A percentile compares a stretch with the other conserved stretches of the same genome.
Conservation (phyloP, 495 filamentous ascomycete genomes). For the Antarctomyces pellizariae region DNA sequence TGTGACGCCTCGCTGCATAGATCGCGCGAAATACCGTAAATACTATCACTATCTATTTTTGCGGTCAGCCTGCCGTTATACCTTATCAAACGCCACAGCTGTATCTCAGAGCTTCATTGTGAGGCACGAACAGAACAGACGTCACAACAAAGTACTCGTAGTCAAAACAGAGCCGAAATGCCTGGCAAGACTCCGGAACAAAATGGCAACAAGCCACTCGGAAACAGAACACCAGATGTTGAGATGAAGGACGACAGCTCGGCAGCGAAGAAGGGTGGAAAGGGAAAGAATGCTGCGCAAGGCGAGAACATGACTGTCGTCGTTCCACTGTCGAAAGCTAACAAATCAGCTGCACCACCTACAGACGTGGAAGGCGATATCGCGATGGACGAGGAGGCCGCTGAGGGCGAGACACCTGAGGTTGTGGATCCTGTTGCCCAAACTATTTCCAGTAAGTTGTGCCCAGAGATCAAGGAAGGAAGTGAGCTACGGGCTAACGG, state of each 20-base stretch:
- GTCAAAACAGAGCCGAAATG: constrained; percentile 16
- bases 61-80: too few relatives aligned
- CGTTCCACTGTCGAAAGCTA: constrained; percentile 53
- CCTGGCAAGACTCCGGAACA: constrained; percentile 45
- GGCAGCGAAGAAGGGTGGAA: constrained; percentile 26
- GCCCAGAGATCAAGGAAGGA: too few relatives aligned
- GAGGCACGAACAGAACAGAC: not conserved
- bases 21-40: too few relatives aligned
- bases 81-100: not conserved
- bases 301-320: constrained; percentile 66
- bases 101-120: not conserved
- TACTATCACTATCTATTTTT: too few relatives aligned
- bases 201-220: constrained; percentile 46
- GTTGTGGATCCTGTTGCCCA: constrained; percentile 44
- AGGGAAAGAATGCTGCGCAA: constrained; percentile 39
- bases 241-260: constrained; percentile 62
- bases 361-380: constrained; percentile 51
- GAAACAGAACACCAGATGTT: constrained; percentile 54
- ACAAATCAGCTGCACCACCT: constrained; percentile 33
- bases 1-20: too few relatives aligned
- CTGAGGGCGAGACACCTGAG: too few relatives aligned
- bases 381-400: constrained; percentile 39
- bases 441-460: constrained; percentile 26
- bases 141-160: constrained; percentile 4
- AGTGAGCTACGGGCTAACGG: constrained; percentile 2